These are phyloP conservation scores for Cladophialophora carrionii DNA, from an alignment of 2,329 filamentous ascomycete species.

Conservation along the genomic window DNA sequence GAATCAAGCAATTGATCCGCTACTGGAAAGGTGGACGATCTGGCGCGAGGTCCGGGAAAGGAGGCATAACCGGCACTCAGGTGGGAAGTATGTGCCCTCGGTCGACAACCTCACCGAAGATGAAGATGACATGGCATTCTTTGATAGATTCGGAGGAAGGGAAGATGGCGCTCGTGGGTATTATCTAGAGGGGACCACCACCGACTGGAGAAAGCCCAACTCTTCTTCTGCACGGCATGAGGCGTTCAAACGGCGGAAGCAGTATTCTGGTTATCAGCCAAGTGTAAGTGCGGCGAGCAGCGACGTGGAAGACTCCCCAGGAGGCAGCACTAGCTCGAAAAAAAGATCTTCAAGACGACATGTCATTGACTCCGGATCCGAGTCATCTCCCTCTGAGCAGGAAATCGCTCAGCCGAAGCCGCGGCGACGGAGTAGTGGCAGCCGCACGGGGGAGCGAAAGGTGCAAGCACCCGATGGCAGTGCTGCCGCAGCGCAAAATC, in stretches of 20 bases:
- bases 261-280: conserved; percentile 44
- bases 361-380: conserved; percentile 35
- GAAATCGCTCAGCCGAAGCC: conserved; percentile 30
- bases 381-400: conserved; percentile 34
- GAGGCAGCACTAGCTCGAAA: conserved; percentile 30
- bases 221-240: conserved; percentile 45
- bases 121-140: conserved; percentile 33
- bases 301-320: conserved; percentile 41
- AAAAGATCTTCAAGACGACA: conserved; percentile 31
- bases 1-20: conserved; percentile 42
- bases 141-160: conserved; percentile 40
- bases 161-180: conserved; percentile 40
- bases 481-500: conserved; percentile 17
- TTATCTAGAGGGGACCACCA: conserved; percentile 45
- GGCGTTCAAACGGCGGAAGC: conserved; percentile 40
- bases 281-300: conserved; percentile 44
- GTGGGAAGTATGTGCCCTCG: conserved; percentile 31
- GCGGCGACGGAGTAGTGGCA: conserved; percentile 28
- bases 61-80: conserved; percentile 26
- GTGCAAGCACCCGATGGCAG: conserved; percentile 14
- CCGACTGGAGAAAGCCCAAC: conserved; percentile 45
- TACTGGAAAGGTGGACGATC: conserved; percentile 42
- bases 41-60: conserved; percentile 36
- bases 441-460: conserved; percentile 24
- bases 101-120: conserved; percentile 38